These are phyloP conservation scores for Syncephalastrum contaminatum DNA, from an alignment of 371 early-diverging fungal species.

Conservation along the genomic window DNA sequence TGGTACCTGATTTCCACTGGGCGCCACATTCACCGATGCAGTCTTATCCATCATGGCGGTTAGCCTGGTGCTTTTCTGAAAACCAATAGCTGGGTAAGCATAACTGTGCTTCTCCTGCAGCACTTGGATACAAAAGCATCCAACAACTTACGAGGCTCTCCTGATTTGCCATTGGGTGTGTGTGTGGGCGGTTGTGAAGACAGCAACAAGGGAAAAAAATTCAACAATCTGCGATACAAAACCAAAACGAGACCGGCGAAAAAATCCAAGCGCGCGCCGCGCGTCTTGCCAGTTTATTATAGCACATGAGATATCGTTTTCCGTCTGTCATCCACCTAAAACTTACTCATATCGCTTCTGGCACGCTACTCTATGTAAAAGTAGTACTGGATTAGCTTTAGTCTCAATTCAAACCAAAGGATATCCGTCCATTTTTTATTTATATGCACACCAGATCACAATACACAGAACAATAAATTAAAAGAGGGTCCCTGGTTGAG, in stretches of 20 bases:
- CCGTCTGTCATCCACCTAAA: neutral
- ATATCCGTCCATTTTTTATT: too few relatives aligned
- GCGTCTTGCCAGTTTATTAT: neutral
- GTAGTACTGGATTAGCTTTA: neutral
- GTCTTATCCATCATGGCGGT: neutral
- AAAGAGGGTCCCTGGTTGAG: too few relatives aligned
- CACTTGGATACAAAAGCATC: neutral
- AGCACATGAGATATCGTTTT: neutral
- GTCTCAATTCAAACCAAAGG: neutral
- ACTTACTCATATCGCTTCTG: neutral
- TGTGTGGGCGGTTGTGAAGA: neutral
- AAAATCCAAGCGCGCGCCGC: neutral
- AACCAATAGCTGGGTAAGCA: too few relatives aligned
- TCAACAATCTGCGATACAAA: slow-evolving; percentile 5
- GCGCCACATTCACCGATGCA: slow-evolving; percentile 3
- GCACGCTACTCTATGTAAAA: neutral
- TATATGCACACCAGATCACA: too few relatives aligned
- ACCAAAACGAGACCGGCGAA: slow-evolving; percentile 1
- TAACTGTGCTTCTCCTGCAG: too few relatives aligned
- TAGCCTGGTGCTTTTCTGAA: neutral
- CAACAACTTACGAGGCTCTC: neutral
- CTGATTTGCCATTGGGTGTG: neutral
- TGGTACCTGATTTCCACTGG: too few relatives aligned
- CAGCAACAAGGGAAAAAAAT: slow-evolving; percentile 3
- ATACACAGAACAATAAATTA: too few relatives aligned